Conservation (phyloP, 1,284 basidiomycete species). For the Microbotryum scabiosae region DNA sequence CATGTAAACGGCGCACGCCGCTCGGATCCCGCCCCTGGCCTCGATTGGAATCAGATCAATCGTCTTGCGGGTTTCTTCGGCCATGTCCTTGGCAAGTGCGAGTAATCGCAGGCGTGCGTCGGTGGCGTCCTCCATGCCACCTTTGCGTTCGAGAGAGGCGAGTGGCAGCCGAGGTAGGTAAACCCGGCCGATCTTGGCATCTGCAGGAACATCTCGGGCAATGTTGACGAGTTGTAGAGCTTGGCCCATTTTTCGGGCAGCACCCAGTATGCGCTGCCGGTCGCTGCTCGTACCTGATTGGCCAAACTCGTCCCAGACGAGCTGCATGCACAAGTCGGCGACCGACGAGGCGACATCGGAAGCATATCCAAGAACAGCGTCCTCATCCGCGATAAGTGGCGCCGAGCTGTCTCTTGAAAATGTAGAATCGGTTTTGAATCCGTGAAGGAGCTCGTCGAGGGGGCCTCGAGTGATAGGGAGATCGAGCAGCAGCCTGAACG, state of each 20-base stretch:
- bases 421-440: slow-evolving; percentile 41
- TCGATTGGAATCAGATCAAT: slow-evolving; percentile 39
- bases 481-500: slow-evolving; percentile 15
- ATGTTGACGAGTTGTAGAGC: slow-evolving; percentile 44
- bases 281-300: neutral
- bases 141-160: slow-evolving; percentile 5
- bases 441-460: slow-evolving; percentile 42
- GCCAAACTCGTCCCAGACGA: slow-evolving; percentile 40
- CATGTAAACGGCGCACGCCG: slow-evolving; percentile 41
- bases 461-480: slow-evolving; percentile 21
- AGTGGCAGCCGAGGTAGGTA: slow-evolving; percentile 42
- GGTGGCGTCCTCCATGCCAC: slow-evolving; percentile 27
- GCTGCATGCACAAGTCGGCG: slow-evolving; percentile 43
- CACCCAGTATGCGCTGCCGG: slow-evolving; percentile 19
- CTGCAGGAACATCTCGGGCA: slow-evolving; percentile 41
- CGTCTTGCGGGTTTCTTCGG: slow-evolving; percentile 26
- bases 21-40: slow-evolving; percentile 38
- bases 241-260: slow-evolving; percentile 41
- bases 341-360: slow-evolving; percentile 44
- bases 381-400: slow-evolving; percentile 39
- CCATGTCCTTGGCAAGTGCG: slow-evolving; percentile 35
- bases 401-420: slow-evolving; percentile 8
- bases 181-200: slow-evolving; percentile 39
- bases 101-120: slow-evolving; percentile 35
- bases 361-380: slow-evolving; percentile 43